A percentile compares a stretch with the other conserved stretches of the same genome.
Conservation (phyloP, 108 stramenopile species). For the Fistulifera pelliculosa region DNA sequence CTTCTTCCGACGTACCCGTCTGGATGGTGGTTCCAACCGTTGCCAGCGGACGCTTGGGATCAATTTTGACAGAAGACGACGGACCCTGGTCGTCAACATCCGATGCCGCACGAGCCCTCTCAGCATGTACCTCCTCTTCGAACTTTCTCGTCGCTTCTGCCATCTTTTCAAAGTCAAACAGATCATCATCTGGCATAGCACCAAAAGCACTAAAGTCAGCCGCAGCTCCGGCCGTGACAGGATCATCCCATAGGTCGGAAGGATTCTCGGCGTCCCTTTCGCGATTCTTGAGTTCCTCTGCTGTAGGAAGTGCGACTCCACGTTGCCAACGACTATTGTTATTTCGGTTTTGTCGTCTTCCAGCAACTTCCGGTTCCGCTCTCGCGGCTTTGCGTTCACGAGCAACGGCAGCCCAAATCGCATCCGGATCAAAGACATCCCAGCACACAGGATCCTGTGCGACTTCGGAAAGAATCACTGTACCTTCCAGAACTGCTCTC, state of each 20-base stretch:
- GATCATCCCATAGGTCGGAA: slow-evolving; percentile 85
- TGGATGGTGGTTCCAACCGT: slow-evolving; percentile 65
- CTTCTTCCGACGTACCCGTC: slow-evolving; percentile 69
- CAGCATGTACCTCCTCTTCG: slow-evolving; percentile 66
- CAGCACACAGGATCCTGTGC: slow-evolving; percentile 81
- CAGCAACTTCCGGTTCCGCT: slow-evolving; percentile 23
- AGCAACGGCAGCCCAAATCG: slow-evolving; percentile 57
- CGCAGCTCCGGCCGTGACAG: slow-evolving; percentile 50
- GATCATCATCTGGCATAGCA: slow-evolving; percentile 43
- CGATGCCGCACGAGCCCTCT: not conserved
- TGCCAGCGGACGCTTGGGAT: slow-evolving; percentile 70
- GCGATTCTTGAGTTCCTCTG: slow-evolving; percentile 15
- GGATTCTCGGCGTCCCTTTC: slow-evolving; percentile 51
- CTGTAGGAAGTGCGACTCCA: not conserved
- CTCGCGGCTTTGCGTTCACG: slow-evolving; percentile 9
- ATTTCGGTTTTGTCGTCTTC: slow-evolving; percentile 21
- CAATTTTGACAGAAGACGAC: slow-evolving; percentile 20
- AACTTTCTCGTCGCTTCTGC: slow-evolving; percentile 53
- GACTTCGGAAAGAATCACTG: slow-evolving; percentile 34
- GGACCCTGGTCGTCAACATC: slow-evolving; percentile 3
- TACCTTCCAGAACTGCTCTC: slow-evolving; percentile 44
- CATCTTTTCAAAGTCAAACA: slow-evolving; percentile 79
- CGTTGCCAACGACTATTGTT: slow-evolving; percentile 8
- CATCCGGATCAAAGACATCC: slow-evolving; percentile 64
- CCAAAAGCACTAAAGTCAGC: slow-evolving; percentile 81